Evolutionary conservation across 345 rosid species (phyloP), one percentile per base, ranked within the genome.

Genomic region (Turnera subulata): DNA sequence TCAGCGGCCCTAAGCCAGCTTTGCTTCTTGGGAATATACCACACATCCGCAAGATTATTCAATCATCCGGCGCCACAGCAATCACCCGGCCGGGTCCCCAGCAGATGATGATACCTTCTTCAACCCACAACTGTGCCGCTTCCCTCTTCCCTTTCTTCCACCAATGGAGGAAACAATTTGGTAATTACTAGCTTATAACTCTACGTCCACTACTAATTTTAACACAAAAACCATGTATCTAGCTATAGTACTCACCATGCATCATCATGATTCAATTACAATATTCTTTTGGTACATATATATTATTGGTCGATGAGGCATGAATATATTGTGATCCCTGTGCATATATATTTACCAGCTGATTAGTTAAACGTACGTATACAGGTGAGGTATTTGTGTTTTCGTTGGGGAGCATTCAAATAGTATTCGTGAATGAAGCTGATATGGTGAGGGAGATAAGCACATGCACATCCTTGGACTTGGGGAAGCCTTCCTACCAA

Each of bases 401-500:
- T 61, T 65, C 78, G 4, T 52, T 80, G 17, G 85, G 82, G 8
- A 69, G 32, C 61, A 55, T 62, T 33, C 82, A 75, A 43, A 66
- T 80, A 10, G 20, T 77, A 33, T 44, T 45, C 21, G 73, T 74
- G 54, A 63, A 49, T 21, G 35, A 60, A 51, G 65, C 79, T 45
- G 81, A 77, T 38, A 58, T 62, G n/a, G 78, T 74, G 61, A 77
- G 58, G 52, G 76, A 76, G 66, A 69, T 74, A 19, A 62, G 62
- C 9, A 74, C 78, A 4, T 74, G 79, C 59, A 72, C 76, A 39
- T 68, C 78, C 23, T 64, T 77, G 50, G 80, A 66, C 49, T 45
- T 80, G 33, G 85, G 82, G 25, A 80, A 80, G 67, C 80, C 81
- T 15, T 59, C 77, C 3, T 73, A 76, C 42, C 83, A 70, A 46